Evolutionary conservation across 2,329 filamentous ascomycete species (phyloP).

Genomic region (Aspergillus sp.): DNA sequence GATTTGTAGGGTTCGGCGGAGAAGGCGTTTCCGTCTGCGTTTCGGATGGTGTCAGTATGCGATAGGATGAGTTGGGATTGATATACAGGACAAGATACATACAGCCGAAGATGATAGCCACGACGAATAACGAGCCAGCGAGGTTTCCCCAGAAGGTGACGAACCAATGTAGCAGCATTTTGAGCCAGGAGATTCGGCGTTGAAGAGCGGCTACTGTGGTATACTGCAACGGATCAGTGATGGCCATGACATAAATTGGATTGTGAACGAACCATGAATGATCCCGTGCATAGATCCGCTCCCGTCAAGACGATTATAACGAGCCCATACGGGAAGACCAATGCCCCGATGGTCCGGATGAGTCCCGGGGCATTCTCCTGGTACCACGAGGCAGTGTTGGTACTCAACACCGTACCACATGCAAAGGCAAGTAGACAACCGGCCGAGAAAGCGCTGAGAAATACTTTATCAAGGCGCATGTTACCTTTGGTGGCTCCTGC

Average conservation of each 20-base stretch:
- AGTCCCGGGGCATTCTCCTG: slow-evolving; percentile 51
- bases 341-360: slow-evolving; percentile 45
- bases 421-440: slow-evolving; percentile 55
- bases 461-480: slow-evolving; percentile 55
- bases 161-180: slow-evolving; percentile 44
- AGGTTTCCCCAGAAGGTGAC: slow-evolving; percentile 53
- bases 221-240: slow-evolving; percentile 28
- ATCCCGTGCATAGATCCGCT: slow-evolving; percentile 50
- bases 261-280: slow-evolving; percentile 41
- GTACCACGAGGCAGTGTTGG: slow-evolving; percentile 49
- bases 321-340: slow-evolving; percentile 53
- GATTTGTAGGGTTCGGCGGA: slow-evolving; percentile 45
- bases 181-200: slow-evolving; percentile 37
- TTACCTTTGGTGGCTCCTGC: slow-evolving; percentile 54
- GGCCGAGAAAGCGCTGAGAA: slow-evolving; percentile 52
- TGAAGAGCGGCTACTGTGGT: slow-evolving; percentile 48
- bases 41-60: neutral
- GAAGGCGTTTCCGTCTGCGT: slow-evolving; percentile 48
- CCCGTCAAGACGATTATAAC: slow-evolving; percentile 51
- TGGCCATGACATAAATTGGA: neutral
- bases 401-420: slow-evolving; percentile 48
- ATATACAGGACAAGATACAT: slow-evolving; percentile 10
- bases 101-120: slow-evolving; percentile 52
- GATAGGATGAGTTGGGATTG: neutral
- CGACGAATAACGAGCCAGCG: slow-evolving; percentile 50